Base-by-base conservation (phyloP, 495 filamentous ascomycete genomes). In the Penicillium robsamsonii region DNA sequence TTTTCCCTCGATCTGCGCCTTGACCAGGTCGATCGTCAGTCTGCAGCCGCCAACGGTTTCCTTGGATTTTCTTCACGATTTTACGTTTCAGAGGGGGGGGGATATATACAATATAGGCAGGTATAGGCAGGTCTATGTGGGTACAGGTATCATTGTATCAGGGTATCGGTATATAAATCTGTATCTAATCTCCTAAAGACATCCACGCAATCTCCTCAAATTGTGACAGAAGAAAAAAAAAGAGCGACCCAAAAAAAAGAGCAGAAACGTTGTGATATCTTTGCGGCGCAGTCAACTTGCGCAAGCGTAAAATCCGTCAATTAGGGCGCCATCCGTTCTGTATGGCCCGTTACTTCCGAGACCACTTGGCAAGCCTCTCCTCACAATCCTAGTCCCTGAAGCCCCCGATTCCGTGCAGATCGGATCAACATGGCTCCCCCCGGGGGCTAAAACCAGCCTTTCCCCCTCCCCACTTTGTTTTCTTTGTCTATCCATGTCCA, bases 351-450 rank as follows among this genome's bases (percentile, higher is more conserved):
- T 46, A 31, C 22, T 54, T 54, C 52, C 52, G 52, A 46, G 15
- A 38, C 42, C 35, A 31, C 38, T 52, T 49, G 45, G 35, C 45
- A 47, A 55, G 42, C 33, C 22, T 48, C 53, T 46, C n/a, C 40
- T 33, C 42, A 37, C 51, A 7, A 12, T 54, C 20, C 52, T 46
- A 46, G 52, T 54, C 43, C 49, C 58, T 58, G 54, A 51, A 58
- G 61, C 53, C 54, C 64, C 64, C 64, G 61, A 55, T 57, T 62
- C 62, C 59, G 65, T 66, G 65, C 62, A 68, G 65, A 68, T 68
- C 62, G 54, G 65, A 66, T 68, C 62, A 65, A 63, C 65, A 59
- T 64, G 64, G 53, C 53, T 25, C 11, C 30, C 31, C 46, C 50
- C 55, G 51, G 13, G 45, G 56, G 57, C 40, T 53, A 49, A 58